Evolutionary conservation across 208 protist genomes (phyloP).

Genomic region (Leishmania major): DNA sequence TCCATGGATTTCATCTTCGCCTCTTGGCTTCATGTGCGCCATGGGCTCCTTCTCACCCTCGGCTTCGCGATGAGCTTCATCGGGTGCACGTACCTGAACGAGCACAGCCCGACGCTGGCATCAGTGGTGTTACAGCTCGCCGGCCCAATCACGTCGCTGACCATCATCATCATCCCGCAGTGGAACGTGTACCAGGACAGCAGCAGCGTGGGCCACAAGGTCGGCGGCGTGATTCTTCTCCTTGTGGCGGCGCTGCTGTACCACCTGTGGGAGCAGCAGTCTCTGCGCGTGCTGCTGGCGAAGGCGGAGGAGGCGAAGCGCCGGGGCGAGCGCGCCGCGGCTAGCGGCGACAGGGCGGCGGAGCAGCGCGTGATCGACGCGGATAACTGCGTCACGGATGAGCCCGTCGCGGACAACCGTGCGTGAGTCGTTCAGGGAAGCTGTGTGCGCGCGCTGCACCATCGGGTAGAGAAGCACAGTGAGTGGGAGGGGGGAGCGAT

Average conservation of each 20-base stretch:
- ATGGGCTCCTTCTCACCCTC: constrained; percentile 67
- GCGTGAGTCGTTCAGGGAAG: neutral
- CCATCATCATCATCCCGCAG: constrained; percentile 72
- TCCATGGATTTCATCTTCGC: constrained; percentile 69
- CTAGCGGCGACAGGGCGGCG: neutral
- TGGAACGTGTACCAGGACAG: constrained; percentile 82
- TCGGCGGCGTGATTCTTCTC: constrained; percentile 73
- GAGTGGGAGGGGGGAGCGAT: neutral
- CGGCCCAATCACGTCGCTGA: constrained; percentile 69
- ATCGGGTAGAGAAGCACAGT: neutral
- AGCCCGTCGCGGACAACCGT: neutral
- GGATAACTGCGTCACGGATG: neutral
- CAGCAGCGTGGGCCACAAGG: constrained; percentile 64
- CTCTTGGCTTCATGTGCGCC: constrained; percentile 67
- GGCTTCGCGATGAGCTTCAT: constrained; percentile 84
- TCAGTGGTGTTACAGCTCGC: constrained; percentile 85
- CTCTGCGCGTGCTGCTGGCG: constrained; percentile 33
- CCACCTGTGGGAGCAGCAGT: constrained; percentile 79
- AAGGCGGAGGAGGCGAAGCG: constrained; percentile 27
- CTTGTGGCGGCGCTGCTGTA: constrained; percentile 64
- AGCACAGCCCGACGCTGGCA: constrained; percentile 80
- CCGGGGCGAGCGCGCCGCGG: neutral
- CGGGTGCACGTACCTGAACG: constrained; percentile 83
- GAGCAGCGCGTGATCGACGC: neutral
- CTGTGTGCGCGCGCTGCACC: neutral